These are phyloP conservation scores for Cryptococcus sp. DNA, from an alignment of 1,284 basidiomycete species.

Conservation along the genomic window DNA sequence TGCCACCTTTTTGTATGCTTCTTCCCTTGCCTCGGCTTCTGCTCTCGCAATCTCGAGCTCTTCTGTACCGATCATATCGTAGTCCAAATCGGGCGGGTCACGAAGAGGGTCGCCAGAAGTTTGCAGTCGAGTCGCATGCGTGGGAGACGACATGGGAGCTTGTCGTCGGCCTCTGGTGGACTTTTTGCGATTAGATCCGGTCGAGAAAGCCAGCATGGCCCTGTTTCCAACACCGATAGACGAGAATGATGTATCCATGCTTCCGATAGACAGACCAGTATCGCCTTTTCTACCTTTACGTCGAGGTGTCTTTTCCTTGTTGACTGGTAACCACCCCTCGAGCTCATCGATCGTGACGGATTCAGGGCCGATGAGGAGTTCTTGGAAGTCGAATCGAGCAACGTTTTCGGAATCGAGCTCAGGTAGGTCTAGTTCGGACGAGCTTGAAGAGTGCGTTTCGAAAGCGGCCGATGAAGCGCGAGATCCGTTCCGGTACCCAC, in stretches of 20 bases:
- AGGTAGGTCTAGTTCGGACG: constrained; percentile 30
- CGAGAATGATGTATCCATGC: not conserved
- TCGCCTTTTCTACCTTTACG: constrained; percentile 7
- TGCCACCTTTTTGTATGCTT: constrained; percentile 25
- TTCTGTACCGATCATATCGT: constrained; percentile 35
- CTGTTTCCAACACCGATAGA: not conserved
- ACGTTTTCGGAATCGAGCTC: constrained; percentile 20
- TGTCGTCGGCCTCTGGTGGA: not conserved
- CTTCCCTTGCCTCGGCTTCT: constrained; percentile 37
- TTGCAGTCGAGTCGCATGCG: not conserved
- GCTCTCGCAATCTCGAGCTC: constrained; percentile 36
- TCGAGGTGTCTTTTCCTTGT: constrained; percentile 2
- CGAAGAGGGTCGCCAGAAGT: not conserved
- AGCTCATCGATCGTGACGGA: constrained; percentile 41
- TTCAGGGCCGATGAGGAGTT: constrained; percentile 38
- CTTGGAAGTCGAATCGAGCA: constrained; percentile 16
- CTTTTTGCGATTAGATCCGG: not conserved
- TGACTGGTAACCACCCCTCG: constrained; percentile 30
- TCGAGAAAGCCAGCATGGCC: not conserved
- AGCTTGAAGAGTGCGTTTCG: constrained; percentile 22
- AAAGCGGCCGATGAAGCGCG: constrained; percentile 7
- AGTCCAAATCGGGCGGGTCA: constrained; percentile 3
- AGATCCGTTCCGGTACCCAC: constrained; percentile 14
- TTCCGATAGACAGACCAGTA: not conserved
- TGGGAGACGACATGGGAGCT: not conserved